phyloP scores from a whole-genome alignment of 306 rosid species.

The Vigna radiata region DNA sequence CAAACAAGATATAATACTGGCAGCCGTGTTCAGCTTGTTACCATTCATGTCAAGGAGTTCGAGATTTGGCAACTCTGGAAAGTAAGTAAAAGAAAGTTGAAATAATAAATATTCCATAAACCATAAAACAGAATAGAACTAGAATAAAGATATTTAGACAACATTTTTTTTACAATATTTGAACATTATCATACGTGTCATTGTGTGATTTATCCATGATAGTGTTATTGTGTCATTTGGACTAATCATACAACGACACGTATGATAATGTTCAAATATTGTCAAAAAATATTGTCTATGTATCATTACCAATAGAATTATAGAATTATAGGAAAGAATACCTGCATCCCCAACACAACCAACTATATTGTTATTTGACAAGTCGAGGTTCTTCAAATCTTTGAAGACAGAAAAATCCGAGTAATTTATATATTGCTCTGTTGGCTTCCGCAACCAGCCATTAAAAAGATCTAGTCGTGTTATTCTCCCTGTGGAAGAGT shows the following conservation, averaged over 20 bases:
- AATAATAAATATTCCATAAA: too few species aligned
- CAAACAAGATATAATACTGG: neutral
- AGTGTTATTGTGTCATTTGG: too few species aligned
- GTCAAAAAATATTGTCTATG: too few species aligned
- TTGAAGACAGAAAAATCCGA: slow-evolving; percentile 23
- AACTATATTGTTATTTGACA: rapidly evolving
- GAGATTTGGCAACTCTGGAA: slow-evolving; percentile 16
- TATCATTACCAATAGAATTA: too few species aligned
- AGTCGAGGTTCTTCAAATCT: slow-evolving; percentile 7
- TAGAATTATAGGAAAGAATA: too few species aligned
- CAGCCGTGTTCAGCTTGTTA: neutral
- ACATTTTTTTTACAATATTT: too few species aligned
- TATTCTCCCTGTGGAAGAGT: slow-evolving; percentile 6
- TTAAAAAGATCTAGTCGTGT: neutral
- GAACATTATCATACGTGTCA: too few species aligned
- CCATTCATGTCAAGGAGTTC: neutral
- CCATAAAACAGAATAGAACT: too few species aligned
- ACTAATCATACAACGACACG: too few species aligned
- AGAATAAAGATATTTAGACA: too few species aligned
- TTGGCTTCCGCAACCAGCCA: rapidly evolving
- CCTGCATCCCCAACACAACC: neutral
- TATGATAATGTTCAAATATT: too few species aligned
- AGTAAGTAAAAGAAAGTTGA: neutral
- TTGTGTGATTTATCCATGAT: too few species aligned
- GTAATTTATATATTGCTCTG: neutral